Conservation (phyloP, 805 yeast species). For the Blastobotrys mokoenaii region DNA sequence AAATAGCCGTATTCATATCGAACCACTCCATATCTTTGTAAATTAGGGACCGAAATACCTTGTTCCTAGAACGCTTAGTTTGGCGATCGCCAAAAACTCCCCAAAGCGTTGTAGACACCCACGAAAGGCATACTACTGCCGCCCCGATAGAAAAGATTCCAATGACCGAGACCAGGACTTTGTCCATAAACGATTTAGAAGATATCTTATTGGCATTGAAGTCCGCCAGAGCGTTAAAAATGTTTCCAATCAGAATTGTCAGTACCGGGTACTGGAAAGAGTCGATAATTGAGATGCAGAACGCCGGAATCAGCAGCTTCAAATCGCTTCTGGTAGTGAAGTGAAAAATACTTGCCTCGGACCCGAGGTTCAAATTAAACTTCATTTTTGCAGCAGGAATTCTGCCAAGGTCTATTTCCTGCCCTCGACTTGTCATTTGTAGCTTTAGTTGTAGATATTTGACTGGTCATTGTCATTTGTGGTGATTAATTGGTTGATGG, state of each 20-base stretch:
- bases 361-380: neutral
- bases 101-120: constrained; percentile 56
- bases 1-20: constrained; percentile 44
- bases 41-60: constrained; percentile 39
- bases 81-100: constrained; percentile 65
- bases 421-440: neutral
- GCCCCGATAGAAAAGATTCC: constrained; percentile 40
- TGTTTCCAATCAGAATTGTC: constrained; percentile 56
- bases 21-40: constrained; percentile 50
- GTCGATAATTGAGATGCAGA: neutral
- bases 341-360: constrained; percentile 1
- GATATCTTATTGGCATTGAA: constrained; percentile 28
- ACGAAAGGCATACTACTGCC: constrained; percentile 36
- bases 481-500: no score
- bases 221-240: constrained; percentile 41
- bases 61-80: constrained; percentile 45
- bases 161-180: constrained; percentile 30
- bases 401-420: neutral
- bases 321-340: neutral
- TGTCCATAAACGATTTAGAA: constrained; percentile 28
- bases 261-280: constrained; percentile 17
- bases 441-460: no score
- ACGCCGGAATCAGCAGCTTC: neutral
- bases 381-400: no score
- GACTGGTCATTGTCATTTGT: no score